Conservation (phyloP, 768 basidiomycete species). For the Tricholoma saponaceum region DNA sequence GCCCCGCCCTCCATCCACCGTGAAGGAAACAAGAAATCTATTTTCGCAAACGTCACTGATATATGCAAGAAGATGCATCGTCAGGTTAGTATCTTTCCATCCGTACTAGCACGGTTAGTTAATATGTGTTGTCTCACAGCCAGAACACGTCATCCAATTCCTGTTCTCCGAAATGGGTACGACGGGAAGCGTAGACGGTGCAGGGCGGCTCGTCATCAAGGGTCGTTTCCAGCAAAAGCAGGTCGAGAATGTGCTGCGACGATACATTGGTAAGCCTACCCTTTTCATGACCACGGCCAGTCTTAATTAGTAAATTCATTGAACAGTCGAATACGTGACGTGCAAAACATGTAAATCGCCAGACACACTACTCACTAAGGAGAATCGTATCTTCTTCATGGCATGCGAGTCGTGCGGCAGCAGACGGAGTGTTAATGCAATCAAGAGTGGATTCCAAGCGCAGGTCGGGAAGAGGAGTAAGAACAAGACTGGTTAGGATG, state of each 20-base stretch:
- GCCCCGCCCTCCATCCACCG: slow-evolving; percentile 91
- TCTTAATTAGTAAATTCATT: background rate
- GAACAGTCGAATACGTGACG: slow-evolving; percentile 91
- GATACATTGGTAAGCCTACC: slow-evolving; percentile 84
- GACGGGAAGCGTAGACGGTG: slow-evolving; percentile 91
- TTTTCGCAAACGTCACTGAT: slow-evolving; percentile 95
- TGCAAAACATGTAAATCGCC: slow-evolving; percentile 99
- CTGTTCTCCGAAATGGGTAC: slow-evolving; percentile 99
- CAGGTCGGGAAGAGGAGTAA: slow-evolving; percentile 87
- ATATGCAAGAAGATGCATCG: slow-evolving; percentile 99
- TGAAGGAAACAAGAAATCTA: slow-evolving; percentile 96
- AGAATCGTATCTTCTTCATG: slow-evolving; percentile 99
- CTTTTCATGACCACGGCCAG: background rate
- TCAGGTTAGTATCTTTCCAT: slow-evolving; percentile 33
- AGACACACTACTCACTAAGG: slow-evolving; percentile 93
- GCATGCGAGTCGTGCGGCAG: slow-evolving; percentile 89
- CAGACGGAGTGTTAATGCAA: slow-evolving; percentile 86
- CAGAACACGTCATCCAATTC: slow-evolving; percentile 97
- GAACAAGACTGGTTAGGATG: slow-evolving; percentile 61
- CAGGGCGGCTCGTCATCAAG: slow-evolving; percentile 90
- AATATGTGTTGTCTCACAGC: slow-evolving; percentile 35
- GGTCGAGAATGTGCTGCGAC: slow-evolving; percentile 92
- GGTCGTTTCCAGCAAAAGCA: slow-evolving; percentile 99
- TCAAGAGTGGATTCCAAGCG: slow-evolving; percentile 99
- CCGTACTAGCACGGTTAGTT: background rate